A percentile compares a stretch with the other conserved stretches of the same genome.
Evolutionary conservation across 73 alveolate species (phyloP).

Genomic region (Loxodes magnus): DNA sequence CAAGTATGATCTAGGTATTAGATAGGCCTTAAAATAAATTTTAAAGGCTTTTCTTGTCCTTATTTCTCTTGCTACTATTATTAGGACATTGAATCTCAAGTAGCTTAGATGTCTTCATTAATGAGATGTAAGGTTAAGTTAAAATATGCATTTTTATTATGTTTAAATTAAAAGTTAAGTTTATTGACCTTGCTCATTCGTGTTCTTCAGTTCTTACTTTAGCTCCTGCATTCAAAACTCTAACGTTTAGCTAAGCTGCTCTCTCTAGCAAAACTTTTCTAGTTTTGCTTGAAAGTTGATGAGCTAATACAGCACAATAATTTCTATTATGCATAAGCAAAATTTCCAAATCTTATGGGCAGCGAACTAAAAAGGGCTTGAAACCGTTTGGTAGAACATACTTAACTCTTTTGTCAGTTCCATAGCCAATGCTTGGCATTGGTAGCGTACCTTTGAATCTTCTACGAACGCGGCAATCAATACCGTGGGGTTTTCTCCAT

Average conservation of each 20-base stretch:
- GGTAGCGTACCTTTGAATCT: conserved; percentile 91
- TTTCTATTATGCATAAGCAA: conserved; percentile 96
- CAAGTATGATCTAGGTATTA: no score
- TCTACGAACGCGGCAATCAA: conserved; percentile 95
- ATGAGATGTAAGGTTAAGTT: no score
- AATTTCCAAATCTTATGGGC: conserved; percentile 85
- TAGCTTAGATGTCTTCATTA: no score
- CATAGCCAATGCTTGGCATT: conserved; percentile 91
- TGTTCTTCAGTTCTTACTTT: conserved; percentile 2
- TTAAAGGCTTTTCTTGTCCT: no score
- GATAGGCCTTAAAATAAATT: no score
- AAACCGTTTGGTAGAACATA: conserved; percentile 81
- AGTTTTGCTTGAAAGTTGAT: conserved; percentile 75
- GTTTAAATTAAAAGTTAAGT: no score
- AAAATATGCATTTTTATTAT: no score
- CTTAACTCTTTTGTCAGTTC: conserved; percentile 88
- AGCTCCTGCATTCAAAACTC: neutral
- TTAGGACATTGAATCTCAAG: no score
- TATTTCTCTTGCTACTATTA: no score
- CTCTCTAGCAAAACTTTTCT: conserved; percentile 84
- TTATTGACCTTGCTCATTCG: no score
- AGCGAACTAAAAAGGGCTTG: conserved; percentile 83
- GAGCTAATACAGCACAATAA: conserved; percentile 94
- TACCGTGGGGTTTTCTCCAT: conserved; percentile 99
- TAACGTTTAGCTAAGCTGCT: conserved; percentile 89